Percentiles rank a stretch among this genome's conserved stretches.
phyloP scores from a whole-genome alignment of 805 yeast genomes.

The Candida krabiensis region DNA sequence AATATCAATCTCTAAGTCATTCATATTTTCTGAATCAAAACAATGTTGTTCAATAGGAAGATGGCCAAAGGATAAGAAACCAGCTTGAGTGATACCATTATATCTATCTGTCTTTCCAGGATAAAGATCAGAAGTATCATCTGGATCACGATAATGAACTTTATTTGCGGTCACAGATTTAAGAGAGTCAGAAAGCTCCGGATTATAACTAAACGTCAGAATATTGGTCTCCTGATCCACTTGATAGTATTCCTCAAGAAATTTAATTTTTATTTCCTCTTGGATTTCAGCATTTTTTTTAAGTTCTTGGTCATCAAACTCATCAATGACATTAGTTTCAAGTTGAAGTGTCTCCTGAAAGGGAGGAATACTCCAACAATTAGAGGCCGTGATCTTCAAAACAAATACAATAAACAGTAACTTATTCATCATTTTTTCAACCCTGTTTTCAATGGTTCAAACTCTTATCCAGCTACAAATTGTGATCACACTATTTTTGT shows the following conservation, averaged over 20 bases:
- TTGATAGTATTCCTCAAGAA: constrained; percentile 20
- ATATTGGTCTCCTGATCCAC: constrained; percentile 9
- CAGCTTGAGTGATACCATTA: constrained; percentile 21
- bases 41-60: constrained; percentile 16
- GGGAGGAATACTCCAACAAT: background rate
- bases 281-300: no score
- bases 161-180: constrained; percentile 9
- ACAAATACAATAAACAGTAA: no score
- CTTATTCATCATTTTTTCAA: no score
- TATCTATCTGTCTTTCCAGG: constrained; percentile 23
- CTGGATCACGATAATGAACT: constrained; percentile 18
- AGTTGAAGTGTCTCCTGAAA: no score
- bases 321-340: no score
- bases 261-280: constrained; percentile 17
- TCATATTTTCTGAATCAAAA: constrained; percentile 12
- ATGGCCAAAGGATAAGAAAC: constrained; percentile 21
- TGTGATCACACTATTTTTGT: no score
- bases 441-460: no score
- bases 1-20: constrained; percentile 36
- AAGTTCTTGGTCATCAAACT: no score
- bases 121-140: constrained; percentile 21
- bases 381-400: no score
- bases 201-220: constrained; percentile 8
- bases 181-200: constrained; percentile 11
- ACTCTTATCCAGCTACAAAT: no score